Base-by-base conservation (phyloP, 768 basidiomycete species). In the Kwoniella sp. region DNA sequence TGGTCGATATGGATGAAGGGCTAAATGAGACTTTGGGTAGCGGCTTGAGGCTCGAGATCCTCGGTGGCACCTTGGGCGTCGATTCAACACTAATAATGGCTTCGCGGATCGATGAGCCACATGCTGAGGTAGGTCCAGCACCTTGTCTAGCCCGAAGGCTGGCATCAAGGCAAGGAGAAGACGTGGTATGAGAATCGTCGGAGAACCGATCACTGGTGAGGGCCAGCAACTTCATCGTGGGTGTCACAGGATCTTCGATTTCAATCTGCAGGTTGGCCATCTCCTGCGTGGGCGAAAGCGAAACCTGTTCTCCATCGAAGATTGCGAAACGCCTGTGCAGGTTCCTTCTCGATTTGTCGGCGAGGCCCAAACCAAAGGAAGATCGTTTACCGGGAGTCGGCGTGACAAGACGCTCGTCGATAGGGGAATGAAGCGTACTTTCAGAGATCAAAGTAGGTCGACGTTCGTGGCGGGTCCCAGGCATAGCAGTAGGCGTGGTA, bases 261-360 rank as follows among this genome's bases (percentile, higher is more conserved):
- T 58, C 55, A 15, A 64, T 51, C 1, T 30, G 38, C 9, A 63
- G 25, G 1, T 7, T 28, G 11, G 31, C 30, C 28, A 57, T 13
- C 25, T 54, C 54, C 11, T 26, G 52, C 5, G 64, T 28, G 25
- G 64, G 64, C 3, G 55, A 58, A 45, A 45, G 41, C 11, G 41
- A 45, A 41, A 68, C 67, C 22, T 63, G 55, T 58, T 67, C 60
- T 2, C 62, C 67, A 31, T 68, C 58, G 29, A 68, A 55, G 2
- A 68, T 63, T 1, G 61, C 58, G 25, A 37, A 68, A 34, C 63
- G 61, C 55, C 67, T 26, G 63, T 68, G 55, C 20, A 54, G 8
- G 2, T 63, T 57, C 55, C 56, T 30, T 52, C 58, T 48, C n/a
- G 13, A 11, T 26, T 59, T 68, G 29, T 64, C 56, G n/a, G 38